Percentiles rank a stretch among this genome's conserved stretches.
phyloP scores from a whole-genome alignment of 2,329 filamentous ascomycete species.

The Aspergillus nomiae region DNA sequence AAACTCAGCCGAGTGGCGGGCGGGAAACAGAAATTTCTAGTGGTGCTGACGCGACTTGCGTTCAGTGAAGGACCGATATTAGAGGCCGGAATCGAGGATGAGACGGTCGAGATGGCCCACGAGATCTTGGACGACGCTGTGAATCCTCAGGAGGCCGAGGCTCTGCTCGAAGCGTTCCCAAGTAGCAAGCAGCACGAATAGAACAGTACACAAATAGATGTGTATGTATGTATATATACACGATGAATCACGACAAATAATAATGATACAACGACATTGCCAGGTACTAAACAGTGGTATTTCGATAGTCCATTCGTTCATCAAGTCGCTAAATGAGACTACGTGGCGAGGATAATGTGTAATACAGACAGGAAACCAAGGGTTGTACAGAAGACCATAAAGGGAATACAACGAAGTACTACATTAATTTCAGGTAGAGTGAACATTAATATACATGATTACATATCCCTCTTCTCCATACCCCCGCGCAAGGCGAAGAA shows the following conservation, averaged over 20 bases:
- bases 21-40: constrained; percentile 77
- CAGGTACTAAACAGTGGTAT: too few species aligned
- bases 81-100: constrained; percentile 74
- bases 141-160: constrained; percentile 75
- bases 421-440: too few species aligned
- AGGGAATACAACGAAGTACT: too few species aligned
- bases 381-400: too few species aligned
- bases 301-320: too few species aligned
- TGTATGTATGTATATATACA: not conserved
- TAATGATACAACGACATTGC: too few species aligned
- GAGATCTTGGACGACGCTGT: constrained; percentile 78
- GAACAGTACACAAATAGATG: not conserved
- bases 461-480: constrained; percentile 35
- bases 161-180: constrained; percentile 52
- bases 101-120: constrained; percentile 78
- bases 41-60: constrained; percentile 78
- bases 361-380: too few species aligned
- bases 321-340: too few species aligned
- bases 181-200: constrained; percentile 34
- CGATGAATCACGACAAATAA: too few species aligned
- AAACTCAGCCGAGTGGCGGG: constrained; percentile 72
- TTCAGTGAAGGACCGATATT: constrained; percentile 80
- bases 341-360: too few species aligned
- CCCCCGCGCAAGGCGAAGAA: constrained; percentile 35
- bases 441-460: too few species aligned